These are phyloP conservation scores for Halophytophthora batemanensis DNA, from an alignment of 352 stramenopile species.

Conservation along the genomic window DNA sequence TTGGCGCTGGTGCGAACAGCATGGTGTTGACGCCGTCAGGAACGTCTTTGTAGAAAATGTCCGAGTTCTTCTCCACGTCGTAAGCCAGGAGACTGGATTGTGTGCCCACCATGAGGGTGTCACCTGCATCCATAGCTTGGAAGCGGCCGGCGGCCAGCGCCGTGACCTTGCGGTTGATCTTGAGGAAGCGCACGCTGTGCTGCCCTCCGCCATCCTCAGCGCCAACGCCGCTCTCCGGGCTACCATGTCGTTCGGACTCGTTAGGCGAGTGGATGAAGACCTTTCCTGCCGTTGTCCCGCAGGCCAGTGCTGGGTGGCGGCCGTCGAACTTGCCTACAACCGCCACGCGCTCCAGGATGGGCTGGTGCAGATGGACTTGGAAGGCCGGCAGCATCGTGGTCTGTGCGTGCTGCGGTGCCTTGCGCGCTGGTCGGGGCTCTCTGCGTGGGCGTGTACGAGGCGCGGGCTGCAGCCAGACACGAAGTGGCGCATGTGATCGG, in stretches of 20 bases:
- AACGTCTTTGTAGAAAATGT: conserved; percentile 92
- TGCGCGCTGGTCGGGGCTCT: background rate
- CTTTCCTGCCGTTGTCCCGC: conserved; percentile 86
- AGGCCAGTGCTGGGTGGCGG: conserved; percentile 68
- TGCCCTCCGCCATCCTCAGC: conserved; percentile 20
- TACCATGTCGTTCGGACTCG: conserved; percentile 49
- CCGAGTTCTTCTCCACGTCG: conserved; percentile 92
- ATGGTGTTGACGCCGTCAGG: conserved; percentile 85
- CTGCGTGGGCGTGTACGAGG: too few species aligned
- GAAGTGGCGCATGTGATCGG: too few species aligned
- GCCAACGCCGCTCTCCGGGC: conserved; percentile 21
- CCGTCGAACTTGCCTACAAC: conserved; percentile 84
- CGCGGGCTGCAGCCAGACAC: too few species aligned
- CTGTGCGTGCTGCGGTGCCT: background rate
- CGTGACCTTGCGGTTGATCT: conserved; percentile 90
- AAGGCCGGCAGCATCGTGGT: conserved; percentile 67
- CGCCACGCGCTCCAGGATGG: conserved; percentile 70
- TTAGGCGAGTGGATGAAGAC: conserved; percentile 91
- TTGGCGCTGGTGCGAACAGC: conserved; percentile 56
- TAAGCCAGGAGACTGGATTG: conserved; percentile 89
- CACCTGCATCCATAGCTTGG: conserved; percentile 42
- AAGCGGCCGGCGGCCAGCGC: conserved; percentile 76
- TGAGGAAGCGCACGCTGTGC: conserved; percentile 83
- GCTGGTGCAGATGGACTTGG: conserved; percentile 79
- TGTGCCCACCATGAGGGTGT: conserved; percentile 88